phyloP scores from a whole-genome alignment of 768 basidiomycete species.

The Kwoniella heveanensis region DNA sequence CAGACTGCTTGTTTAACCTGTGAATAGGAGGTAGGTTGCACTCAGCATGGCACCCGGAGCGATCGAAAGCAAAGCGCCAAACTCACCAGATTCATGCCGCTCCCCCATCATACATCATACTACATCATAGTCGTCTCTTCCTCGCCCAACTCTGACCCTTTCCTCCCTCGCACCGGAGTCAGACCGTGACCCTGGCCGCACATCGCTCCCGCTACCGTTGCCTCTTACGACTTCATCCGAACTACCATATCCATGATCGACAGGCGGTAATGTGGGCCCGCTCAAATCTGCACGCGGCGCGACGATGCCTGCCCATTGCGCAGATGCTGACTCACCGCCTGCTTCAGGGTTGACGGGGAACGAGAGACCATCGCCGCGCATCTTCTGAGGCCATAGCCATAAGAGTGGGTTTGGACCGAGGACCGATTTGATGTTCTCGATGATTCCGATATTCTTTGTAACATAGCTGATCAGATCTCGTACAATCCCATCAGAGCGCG shows the following conservation, averaged over 20 bases:
- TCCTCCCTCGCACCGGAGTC: constrained; percentile 12
- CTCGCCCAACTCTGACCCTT: constrained; percentile 17
- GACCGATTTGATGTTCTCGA: constrained; percentile 73
- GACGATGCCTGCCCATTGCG: constrained; percentile 47
- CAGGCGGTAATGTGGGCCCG: constrained; percentile 2
- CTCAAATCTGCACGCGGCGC: constrained; percentile 26
- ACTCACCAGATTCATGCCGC: constrained; percentile 9
- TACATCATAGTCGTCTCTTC: constrained; percentile 22
- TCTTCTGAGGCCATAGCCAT: constrained; percentile 81
- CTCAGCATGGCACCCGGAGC: neutral
- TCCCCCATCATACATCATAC: constrained; percentile 22
- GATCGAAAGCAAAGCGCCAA: neutral
- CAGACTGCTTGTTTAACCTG: constrained; percentile 5
- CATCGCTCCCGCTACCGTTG: constrained; percentile 24
- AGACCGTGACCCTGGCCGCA: constrained; percentile 21
- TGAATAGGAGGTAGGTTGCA: constrained; percentile 11
- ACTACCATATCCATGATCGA: constrained; percentile 25
- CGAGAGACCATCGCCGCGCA: constrained; percentile 70
- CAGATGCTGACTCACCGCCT: constrained; percentile 50
- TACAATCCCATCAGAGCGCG: neutral
- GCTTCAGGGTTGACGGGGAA: constrained; percentile 68
- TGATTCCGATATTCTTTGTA: constrained; percentile 72
- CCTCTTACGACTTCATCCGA: constrained; percentile 13
- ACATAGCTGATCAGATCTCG: neutral
- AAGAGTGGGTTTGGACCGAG: constrained; percentile 72